Evolutionary conservation across 2,329 filamentous ascomycete species (phyloP).

Genomic region (Decorospora gaudefroyi): DNA sequence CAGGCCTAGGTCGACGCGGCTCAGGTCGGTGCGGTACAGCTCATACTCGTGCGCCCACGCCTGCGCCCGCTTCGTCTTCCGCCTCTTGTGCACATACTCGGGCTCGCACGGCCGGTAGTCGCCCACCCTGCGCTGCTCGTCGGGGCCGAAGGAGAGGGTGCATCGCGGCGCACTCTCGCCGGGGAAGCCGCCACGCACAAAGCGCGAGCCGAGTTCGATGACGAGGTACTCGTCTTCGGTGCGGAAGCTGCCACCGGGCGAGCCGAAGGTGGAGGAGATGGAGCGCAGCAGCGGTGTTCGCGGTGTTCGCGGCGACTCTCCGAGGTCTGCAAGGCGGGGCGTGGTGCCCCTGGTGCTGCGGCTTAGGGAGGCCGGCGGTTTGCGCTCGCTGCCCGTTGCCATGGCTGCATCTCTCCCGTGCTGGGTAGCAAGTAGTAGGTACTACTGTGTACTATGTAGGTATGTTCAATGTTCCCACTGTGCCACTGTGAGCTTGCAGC

Average conservation of each 20-base stretch:
- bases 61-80: conserved; percentile 53
- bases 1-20: conserved; percentile 73
- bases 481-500: too few relatives aligned
- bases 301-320: conserved; percentile 43
- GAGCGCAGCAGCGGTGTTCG: conserved; percentile 59
- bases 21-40: conserved; percentile 78
- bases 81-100: conserved; percentile 57
- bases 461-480: too few relatives aligned
- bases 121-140: conserved; percentile 75
- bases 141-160: conserved; percentile 71
- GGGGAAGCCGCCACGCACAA: conserved; percentile 80
- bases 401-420: background rate
- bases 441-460: too few relatives aligned
- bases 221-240: conserved; percentile 80
- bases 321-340: conserved; percentile 44
- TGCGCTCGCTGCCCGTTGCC: conserved; percentile 35
- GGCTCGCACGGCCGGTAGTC: conserved; percentile 76
- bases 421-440: too few relatives aligned
- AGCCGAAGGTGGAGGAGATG: conserved; percentile 63
- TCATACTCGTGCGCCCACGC: conserved; percentile 69
- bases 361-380: conserved; percentile 35
- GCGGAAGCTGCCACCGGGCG: conserved; percentile 61
- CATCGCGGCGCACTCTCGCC: conserved; percentile 78
- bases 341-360: conserved; percentile 40
- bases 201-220: conserved; percentile 79